Conservation (phyloP, 2,329 filamentous ascomycete species). For the Coleophoma crateriformis region DNA sequence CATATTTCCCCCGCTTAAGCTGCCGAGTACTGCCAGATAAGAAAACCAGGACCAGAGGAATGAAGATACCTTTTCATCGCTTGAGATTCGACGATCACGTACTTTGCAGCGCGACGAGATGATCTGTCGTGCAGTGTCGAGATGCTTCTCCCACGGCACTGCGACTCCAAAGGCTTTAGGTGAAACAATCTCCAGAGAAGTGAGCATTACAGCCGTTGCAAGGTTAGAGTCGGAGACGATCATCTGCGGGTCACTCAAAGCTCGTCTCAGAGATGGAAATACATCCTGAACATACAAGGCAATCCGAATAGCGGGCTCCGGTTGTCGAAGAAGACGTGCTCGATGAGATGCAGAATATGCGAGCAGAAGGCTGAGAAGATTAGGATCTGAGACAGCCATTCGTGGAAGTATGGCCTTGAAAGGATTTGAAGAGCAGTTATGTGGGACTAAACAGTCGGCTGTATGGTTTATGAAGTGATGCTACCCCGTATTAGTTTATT, state of each 20-base stretch:
- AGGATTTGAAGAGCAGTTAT: slow-evolving; percentile 46
- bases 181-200: slow-evolving; percentile 77
- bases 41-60: slow-evolving; percentile 81
- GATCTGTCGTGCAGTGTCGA: slow-evolving; percentile 69
- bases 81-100: slow-evolving; percentile 40
- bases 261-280: slow-evolving; percentile 65
- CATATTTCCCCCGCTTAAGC: slow-evolving; percentile 48
- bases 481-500: slow-evolving; percentile 16
- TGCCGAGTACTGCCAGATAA: slow-evolving; percentile 76
- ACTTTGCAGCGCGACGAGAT: slow-evolving; percentile 62
- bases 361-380: slow-evolving; percentile 70
- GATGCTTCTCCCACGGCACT: slow-evolving; percentile 75
- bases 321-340: slow-evolving; percentile 66
- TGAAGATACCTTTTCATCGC: slow-evolving; percentile 55
- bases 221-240: slow-evolving; percentile 68
- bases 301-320: slow-evolving; percentile 71
- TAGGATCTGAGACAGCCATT: slow-evolving; percentile 64
- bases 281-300: slow-evolving; percentile 75
- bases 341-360: slow-evolving; percentile 83
- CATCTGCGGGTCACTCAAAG: slow-evolving; percentile 54
- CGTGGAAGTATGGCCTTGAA: slow-evolving; percentile 43
- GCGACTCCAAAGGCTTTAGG: slow-evolving; percentile 76
- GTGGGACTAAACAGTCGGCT: slow-evolving; percentile 51
- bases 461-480: slow-evolving; percentile 74
- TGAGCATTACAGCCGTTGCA: slow-evolving; percentile 79